Base-by-base conservation (phyloP, 2,329 filamentous ascomycete species). In the Fusarium sublunatum region DNA sequence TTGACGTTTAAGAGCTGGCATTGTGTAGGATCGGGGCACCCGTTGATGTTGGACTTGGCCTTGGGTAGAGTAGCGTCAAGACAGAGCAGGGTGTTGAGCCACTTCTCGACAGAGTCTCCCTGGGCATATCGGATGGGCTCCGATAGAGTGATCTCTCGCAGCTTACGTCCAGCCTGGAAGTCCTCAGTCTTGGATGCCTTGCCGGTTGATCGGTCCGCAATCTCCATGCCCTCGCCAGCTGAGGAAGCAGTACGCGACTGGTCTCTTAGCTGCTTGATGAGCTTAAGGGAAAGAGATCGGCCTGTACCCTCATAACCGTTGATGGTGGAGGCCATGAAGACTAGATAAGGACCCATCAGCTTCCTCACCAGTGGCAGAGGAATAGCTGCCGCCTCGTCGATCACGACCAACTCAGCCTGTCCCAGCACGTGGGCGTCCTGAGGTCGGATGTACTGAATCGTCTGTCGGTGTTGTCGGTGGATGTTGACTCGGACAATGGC, bases 291-390 rank as follows among this genome's bases (percentile, higher is more conserved):
- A 6, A 99, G 83, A 1, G 95, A 98, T 55, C 95, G 88, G 36
- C 95, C 95, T 7, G 95, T 99, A 53, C 95, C 95, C 80, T 99
- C 95, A 75, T 99, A 99, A 56, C 95, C 95, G 74, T 98, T 98
- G 79, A 99, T 97, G 2, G 95, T 99, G 1, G 95, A 99, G 1
- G 96, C 93, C 95, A 99, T 98, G 78, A 99, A 99, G 8, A 98
- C 93, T 34, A 99, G 82, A 76, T 99, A 99, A 12, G 94, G 94
- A 0, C 95, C 95, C 87, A 99, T 93, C 36, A 99, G 83, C 78
- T 97, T 97, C 69, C 90, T 86, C 7, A 99, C 95, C 3, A 98
- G 81, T 1, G 95, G 95, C 10, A 99, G 79, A 11, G 96, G 95
- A 62, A 99, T 99, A 2, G 96, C 96, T 11, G 95, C 95, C 13